phyloP scores from a whole-genome alignment of 2,329 filamentous ascomycete species.

The Lithohypha guttulata region DNA sequence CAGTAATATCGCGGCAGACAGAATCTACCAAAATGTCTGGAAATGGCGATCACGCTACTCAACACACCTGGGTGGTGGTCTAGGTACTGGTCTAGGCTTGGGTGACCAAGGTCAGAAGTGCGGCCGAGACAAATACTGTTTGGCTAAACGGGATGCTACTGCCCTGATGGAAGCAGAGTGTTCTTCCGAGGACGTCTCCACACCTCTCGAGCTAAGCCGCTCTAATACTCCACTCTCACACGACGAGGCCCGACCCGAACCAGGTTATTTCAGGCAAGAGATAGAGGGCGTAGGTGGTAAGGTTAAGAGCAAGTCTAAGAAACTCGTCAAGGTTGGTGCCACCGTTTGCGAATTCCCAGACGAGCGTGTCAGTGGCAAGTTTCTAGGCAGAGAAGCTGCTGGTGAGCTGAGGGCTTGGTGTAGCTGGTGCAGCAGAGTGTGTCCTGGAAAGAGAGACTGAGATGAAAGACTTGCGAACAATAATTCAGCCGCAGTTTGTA shows the following conservation, averaged over 20 bases:
- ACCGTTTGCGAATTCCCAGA: slow-evolving; percentile 80
- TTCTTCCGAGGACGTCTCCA: slow-evolving; percentile 35
- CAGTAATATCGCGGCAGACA: slow-evolving; percentile 49
- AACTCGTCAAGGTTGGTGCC: slow-evolving; percentile 68
- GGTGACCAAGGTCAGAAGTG: slow-evolving; percentile 82
- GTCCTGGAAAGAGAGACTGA: slow-evolving; percentile 47
- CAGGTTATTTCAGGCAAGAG: slow-evolving; percentile 76
- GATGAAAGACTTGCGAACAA: no score
- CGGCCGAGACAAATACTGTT: slow-evolving; percentile 64
- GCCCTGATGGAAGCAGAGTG: slow-evolving; percentile 58
- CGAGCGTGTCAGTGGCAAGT: slow-evolving; percentile 55
- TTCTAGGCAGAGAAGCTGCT: slow-evolving; percentile 58
- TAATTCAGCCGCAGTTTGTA: no score
- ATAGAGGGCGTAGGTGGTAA: slow-evolving; percentile 83
- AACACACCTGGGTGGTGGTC: slow-evolving; percentile 61
- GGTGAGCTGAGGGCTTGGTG: slow-evolving; percentile 72
- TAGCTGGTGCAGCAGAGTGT: slow-evolving; percentile 75
- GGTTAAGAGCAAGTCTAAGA: slow-evolving; percentile 79
- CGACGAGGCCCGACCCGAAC: slow-evolving; percentile 26
- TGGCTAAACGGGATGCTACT: slow-evolving; percentile 69
- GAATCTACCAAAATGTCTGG: slow-evolving; percentile 60
- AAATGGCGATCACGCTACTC: slow-evolving; percentile 80
- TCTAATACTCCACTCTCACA: slow-evolving; percentile 13
- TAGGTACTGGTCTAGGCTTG: slow-evolving; percentile 79
- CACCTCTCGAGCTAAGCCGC: slow-evolving; percentile 4